Percentiles rank a stretch among this genome's conserved stretches.
Conservation (phyloP, 2,329 filamentous ascomycete genomes). For the Westerdykella ornata region DNA sequence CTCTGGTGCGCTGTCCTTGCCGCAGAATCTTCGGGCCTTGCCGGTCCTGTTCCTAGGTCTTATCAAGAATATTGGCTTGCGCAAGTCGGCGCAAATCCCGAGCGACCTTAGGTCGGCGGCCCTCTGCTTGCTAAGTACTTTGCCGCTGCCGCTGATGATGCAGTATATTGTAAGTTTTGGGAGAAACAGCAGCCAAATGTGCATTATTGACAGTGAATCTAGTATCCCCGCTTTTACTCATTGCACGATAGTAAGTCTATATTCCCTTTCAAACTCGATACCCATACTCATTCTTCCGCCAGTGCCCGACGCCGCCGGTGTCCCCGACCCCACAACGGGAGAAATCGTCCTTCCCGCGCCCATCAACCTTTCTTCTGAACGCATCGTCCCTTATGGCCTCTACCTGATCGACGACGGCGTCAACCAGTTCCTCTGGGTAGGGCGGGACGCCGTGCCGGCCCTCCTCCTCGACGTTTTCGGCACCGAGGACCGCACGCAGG, state of each 20-base stretch:
- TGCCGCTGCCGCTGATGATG: constrained; percentile 81
- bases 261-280: not conserved
- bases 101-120: constrained; percentile 82
- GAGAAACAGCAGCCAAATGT: not conserved
- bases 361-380: constrained; percentile 79
- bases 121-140: constrained; percentile 85
- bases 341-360: constrained; percentile 82
- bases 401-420: constrained; percentile 97
- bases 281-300: constrained; percentile 65
- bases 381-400: constrained; percentile 79
- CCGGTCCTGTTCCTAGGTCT: constrained; percentile 87
- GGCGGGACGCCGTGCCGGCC: constrained; percentile 84
- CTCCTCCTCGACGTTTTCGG: constrained; percentile 87
- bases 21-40: constrained; percentile 80
- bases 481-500: constrained; percentile 69
- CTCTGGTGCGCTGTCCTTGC: constrained; percentile 92
- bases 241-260: not conserved
- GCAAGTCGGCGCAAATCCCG: constrained; percentile 35
- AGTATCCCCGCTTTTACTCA: constrained; percentile 1
- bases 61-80: constrained; percentile 73
- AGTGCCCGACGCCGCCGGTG: constrained; percentile 88
- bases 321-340: constrained; percentile 77
- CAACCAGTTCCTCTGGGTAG: constrained; percentile 98
- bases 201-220: not conserved
- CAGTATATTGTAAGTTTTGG: constrained; percentile 61